These are phyloP conservation scores for Xylariaceae sp. DNA, from an alignment of 2,329 filamentous ascomycete species.

Conservation along the genomic window DNA sequence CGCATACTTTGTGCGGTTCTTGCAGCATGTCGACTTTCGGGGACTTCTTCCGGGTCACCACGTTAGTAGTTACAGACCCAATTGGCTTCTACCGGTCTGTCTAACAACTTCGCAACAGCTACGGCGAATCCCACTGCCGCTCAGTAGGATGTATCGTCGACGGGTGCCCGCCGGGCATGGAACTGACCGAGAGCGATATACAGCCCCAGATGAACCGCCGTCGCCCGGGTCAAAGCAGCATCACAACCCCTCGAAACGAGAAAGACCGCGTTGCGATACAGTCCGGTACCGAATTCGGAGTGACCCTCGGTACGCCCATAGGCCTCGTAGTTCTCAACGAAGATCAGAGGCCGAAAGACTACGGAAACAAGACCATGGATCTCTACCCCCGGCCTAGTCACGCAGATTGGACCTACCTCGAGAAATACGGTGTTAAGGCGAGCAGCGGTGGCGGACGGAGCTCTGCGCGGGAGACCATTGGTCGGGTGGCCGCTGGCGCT, in stretches of 20 bases:
- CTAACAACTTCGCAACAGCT: slow-evolving; percentile 46
- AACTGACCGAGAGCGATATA: slow-evolving; percentile 82
- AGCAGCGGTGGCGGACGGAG: slow-evolving; percentile 86
- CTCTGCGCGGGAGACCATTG: slow-evolving; percentile 94
- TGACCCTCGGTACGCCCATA: slow-evolving; percentile 90
- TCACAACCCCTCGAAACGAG: slow-evolving; percentile 91
- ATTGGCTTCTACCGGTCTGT: slow-evolving; percentile 12
- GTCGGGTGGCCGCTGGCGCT: slow-evolving; percentile 85
- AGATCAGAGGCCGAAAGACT: slow-evolving; percentile 91
- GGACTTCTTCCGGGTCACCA: slow-evolving; percentile 78
- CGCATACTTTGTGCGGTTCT: neutral
- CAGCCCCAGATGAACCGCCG: slow-evolving; percentile 93
- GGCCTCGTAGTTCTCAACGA: slow-evolving; percentile 86
- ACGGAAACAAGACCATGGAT: slow-evolving; percentile 88
- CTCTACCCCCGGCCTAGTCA: slow-evolving; percentile 88
- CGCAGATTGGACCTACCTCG: slow-evolving; percentile 95
- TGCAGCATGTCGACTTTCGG: slow-evolving; percentile 84
- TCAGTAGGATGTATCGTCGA: slow-evolving; percentile 96
- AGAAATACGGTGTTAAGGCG: slow-evolving; percentile 96
- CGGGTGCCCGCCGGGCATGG: slow-evolving; percentile 84
- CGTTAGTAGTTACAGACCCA: slow-evolving; percentile 58
- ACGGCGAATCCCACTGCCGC: slow-evolving; percentile 87
- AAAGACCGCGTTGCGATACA: slow-evolving; percentile 91
- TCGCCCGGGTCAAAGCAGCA: slow-evolving; percentile 83
- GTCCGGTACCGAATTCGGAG: slow-evolving; percentile 86